Conservation (phyloP, 1,284 basidiomycete genomes). For the Sporisorium exsertum region DNA sequence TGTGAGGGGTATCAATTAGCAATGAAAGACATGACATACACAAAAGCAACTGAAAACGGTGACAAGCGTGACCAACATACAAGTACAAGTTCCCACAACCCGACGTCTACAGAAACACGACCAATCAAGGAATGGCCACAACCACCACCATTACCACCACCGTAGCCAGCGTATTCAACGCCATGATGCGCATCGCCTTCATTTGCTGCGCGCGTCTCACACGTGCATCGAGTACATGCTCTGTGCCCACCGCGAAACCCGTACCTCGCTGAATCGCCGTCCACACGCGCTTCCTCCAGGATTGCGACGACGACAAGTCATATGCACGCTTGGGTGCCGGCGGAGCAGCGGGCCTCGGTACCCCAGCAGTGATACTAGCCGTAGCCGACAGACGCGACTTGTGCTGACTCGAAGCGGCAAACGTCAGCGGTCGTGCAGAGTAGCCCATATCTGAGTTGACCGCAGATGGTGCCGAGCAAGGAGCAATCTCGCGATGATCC, state of each 20-base stretch:
- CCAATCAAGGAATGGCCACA: conserved; percentile 41
- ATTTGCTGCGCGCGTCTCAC: conserved; percentile 50
- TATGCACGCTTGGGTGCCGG: conserved; percentile 20
- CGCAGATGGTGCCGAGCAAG: conserved; percentile 19
- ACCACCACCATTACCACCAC: conserved; percentile 39
- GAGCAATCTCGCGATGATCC: conserved; percentile 29
- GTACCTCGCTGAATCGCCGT: conserved; percentile 38
- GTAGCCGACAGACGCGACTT: conserved; percentile 30
- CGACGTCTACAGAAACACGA: not conserved
- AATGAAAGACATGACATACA: not conserved
- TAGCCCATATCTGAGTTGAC: conserved; percentile 7
- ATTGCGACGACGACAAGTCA: not conserved
- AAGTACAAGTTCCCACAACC: conserved; percentile 14
- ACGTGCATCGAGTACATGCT: conserved; percentile 48
- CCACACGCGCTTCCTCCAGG: conserved; percentile 27
- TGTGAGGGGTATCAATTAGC: conserved; percentile 18
- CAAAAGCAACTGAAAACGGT: conserved; percentile 5
- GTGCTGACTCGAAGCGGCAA: conserved; percentile 17
- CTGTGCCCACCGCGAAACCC: conserved; percentile 52
- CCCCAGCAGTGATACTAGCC: conserved; percentile 26
- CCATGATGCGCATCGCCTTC: conserved; percentile 48
- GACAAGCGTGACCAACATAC: conserved; percentile 9
- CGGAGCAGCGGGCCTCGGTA: not conserved
- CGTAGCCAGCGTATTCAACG: conserved; percentile 27
- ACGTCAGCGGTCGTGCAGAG: conserved; percentile 24